Evolutionary conservation across 2,329 filamentous ascomycete species (phyloP).

Genomic region (Pyrenophora seminiperda): DNA sequence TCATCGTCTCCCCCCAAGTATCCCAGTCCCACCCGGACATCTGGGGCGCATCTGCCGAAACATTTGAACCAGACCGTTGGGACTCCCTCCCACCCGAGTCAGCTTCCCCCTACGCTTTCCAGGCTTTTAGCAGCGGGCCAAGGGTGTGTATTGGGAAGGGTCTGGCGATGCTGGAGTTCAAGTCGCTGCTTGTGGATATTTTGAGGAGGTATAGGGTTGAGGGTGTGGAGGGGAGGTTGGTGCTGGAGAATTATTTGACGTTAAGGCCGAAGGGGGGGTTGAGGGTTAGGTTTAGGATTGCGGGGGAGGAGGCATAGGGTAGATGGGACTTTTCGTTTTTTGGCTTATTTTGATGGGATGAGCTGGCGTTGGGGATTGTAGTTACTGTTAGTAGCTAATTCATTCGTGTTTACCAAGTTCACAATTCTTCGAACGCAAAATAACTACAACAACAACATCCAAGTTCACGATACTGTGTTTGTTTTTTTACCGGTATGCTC

Average conservation of each 20-base stretch:
- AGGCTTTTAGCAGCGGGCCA: constrained; percentile 20
- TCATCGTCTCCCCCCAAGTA: constrained; percentile 12
- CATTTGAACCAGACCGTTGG: constrained; percentile 18
- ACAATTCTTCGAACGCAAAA: no score
- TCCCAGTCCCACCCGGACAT: constrained; percentile 13
- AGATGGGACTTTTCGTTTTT: no score
- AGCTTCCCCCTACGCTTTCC: constrained; percentile 23
- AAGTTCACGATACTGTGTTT: no score
- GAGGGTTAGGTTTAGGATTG: no score
- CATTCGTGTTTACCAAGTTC: no score
- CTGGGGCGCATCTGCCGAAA: constrained; percentile 7
- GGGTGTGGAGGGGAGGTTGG: constrained; percentile 3
- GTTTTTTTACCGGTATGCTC: no score
- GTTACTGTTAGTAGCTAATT: no score
- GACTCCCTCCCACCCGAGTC: constrained; percentile 7
- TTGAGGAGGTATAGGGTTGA: constrained; percentile 12
- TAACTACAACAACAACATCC: no score
- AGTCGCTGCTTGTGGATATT: constrained; percentile 21
- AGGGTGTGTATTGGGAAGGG: constrained; percentile 24
- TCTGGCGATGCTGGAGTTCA: constrained; percentile 29
- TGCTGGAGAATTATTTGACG: not conserved
- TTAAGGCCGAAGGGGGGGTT: not conserved
- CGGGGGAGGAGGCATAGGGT: no score
- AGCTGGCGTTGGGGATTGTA: no score
- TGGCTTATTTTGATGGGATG: no score